These are phyloP conservation scores for Monosporascus sp. DNA, from an alignment of 2,329 filamentous ascomycete species.

Conservation along the genomic window DNA sequence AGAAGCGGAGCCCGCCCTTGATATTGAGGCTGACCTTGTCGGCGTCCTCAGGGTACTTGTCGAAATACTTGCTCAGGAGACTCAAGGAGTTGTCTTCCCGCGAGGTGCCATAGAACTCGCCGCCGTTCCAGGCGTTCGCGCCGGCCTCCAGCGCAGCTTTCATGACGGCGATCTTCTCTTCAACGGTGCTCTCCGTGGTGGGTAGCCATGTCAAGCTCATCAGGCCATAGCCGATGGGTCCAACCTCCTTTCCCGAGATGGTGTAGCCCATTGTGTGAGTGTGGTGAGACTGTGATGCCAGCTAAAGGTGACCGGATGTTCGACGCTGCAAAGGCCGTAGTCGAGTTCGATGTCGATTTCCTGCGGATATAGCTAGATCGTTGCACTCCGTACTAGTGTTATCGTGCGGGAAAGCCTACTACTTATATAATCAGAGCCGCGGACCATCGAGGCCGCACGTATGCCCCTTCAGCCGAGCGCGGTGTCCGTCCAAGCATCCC, in stretches of 20 bases:
- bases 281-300: too few relatives aligned
- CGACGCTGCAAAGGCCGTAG: too few relatives aligned
- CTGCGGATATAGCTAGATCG: too few relatives aligned
- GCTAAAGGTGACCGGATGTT: too few relatives aligned
- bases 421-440: too few relatives aligned
- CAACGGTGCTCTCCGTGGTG: constrained; percentile 16
- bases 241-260: constrained; percentile 10
- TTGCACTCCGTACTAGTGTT: too few relatives aligned
- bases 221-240: constrained; percentile 21
- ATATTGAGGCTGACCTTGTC: constrained; percentile 46
- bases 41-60: constrained; percentile 46
- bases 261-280: constrained; percentile 8
- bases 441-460: too few relatives aligned
- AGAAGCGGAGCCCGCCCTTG: constrained; percentile 41
- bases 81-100: constrained; percentile 41
- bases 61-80: constrained; percentile 47
- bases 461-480: too few relatives aligned
- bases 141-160: constrained; percentile 34
- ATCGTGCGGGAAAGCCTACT: too few relatives aligned
- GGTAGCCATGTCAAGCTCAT: constrained; percentile 47
- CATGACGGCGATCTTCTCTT: constrained; percentile 36
- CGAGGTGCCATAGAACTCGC: constrained; percentile 45
- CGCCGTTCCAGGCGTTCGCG: constrained; percentile 41
- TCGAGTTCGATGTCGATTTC: too few relatives aligned
- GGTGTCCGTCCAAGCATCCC: too few relatives aligned